phyloP scores from a whole-genome alignment of 139 green algal genomes.

The Spirogloea muscicola region DNA sequence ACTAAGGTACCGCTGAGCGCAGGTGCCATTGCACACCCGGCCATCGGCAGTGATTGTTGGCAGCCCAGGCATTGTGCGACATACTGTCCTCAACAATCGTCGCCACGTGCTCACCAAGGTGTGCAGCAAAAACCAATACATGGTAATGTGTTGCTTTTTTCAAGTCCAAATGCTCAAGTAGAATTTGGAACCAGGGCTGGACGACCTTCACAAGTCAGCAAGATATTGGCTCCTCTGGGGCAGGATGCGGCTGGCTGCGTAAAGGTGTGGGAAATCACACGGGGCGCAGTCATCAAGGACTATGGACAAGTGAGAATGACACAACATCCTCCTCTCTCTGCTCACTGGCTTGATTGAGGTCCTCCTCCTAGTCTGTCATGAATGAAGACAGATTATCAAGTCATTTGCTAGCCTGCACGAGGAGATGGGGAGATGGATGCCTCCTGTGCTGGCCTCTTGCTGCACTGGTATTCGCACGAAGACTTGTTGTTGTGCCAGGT shows the following conservation, averaged over 20 bases:
- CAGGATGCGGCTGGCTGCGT: constrained; percentile 30
- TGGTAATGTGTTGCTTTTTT: background rate
- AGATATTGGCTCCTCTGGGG: background rate
- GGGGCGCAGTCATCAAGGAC: constrained; percentile 48
- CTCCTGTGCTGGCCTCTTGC: too few relatives aligned
- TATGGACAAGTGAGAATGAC: constrained; percentile 44
- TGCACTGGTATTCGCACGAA: too few relatives aligned
- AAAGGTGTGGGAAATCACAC: constrained; percentile 55
- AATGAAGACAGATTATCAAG: too few relatives aligned
- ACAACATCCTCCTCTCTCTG: background rate
- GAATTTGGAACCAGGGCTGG: background rate
- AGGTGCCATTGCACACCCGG: too few relatives aligned
- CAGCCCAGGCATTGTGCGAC: constrained; percentile 32
- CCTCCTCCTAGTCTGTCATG: constrained; percentile 2
- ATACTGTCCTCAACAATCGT: constrained; percentile 58
- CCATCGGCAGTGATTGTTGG: constrained; percentile 18
- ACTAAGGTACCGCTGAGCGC: too few relatives aligned
- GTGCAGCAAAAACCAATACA: background rate
- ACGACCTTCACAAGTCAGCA: background rate
- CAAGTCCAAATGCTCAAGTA: background rate
- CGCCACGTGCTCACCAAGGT: constrained; percentile 67
- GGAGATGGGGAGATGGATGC: too few relatives aligned
- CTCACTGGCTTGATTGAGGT: constrained; percentile 12
- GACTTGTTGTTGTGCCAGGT: too few relatives aligned
- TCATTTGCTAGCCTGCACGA: too few relatives aligned